Percentiles rank a stretch among this genome's conserved stretches.
phyloP scores from a whole-genome alignment of 140 eudicot species.

The Eryngium alpinum region DNA sequence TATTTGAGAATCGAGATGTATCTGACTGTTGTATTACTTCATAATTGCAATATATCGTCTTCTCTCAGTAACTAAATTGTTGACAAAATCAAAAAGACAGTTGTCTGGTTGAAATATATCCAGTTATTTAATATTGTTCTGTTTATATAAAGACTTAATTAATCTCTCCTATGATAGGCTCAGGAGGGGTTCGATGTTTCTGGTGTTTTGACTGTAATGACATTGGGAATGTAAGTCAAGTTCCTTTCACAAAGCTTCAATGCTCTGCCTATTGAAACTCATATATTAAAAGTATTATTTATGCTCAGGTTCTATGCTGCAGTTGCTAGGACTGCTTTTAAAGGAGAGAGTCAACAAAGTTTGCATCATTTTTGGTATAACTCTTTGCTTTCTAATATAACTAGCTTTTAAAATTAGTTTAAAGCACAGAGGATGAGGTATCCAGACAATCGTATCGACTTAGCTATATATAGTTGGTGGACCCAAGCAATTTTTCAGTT shows the following conservation, averaged over 20 bases:
- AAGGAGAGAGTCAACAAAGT: constrained; percentile 92
- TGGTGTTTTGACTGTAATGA: constrained; percentile 96
- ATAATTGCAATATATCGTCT: not conserved
- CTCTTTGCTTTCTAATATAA: not conserved
- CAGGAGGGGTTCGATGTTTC: constrained; percentile 84
- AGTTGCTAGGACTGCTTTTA: constrained; percentile 88
- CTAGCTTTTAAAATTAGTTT: not conserved
- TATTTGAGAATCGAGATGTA: not conserved
- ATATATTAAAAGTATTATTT: constrained; percentile 8
- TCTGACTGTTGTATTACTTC: not conserved
- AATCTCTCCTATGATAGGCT: constrained; percentile 42
- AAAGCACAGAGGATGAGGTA: not conserved
- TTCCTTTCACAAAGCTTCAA: constrained; percentile 5
- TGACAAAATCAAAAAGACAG: not conserved
- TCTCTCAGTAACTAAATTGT: not conserved
- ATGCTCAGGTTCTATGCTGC: constrained; percentile 84
- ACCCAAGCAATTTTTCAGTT: too few relatives aligned
- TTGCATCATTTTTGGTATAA: constrained; percentile 94
- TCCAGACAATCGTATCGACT: not conserved
- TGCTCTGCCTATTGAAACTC: constrained; percentile 17
- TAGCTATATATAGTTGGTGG: not conserved
- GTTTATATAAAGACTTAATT: constrained; percentile 12
- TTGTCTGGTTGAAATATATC: not conserved
- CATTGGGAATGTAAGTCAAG: constrained; percentile 82
- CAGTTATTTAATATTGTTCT: not conserved